Evolutionary conservation across 768 basidiomycete species (phyloP).

Genomic region (Termitomyces sp.): DNA sequence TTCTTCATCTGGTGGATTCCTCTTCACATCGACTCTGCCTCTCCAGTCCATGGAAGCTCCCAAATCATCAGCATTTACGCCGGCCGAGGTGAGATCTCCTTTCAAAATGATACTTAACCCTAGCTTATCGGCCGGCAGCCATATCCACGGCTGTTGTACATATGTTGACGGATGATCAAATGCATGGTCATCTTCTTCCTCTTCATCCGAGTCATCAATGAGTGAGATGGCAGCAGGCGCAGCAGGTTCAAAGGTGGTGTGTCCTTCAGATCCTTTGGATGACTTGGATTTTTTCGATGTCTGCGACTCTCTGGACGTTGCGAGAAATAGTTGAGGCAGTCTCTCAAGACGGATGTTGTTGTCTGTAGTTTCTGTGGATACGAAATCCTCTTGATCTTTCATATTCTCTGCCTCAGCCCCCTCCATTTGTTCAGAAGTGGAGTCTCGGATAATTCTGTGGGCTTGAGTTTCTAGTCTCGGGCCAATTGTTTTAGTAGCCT

Average conservation of each 20-base stretch:
- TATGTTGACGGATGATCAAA: constrained; percentile 46
- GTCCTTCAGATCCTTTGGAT: background rate
- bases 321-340: background rate
- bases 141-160: constrained; percentile 38
- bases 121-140: constrained; percentile 37
- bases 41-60: constrained; percentile 37
- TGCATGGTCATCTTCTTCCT: constrained; percentile 32
- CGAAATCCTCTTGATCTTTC: background rate
- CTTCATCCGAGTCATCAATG: constrained; percentile 21
- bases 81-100: constrained; percentile 28
- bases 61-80: constrained; percentile 37
- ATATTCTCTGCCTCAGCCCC: background rate
- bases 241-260: background rate
- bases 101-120: constrained; percentile 35
- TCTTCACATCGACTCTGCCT: constrained; percentile 38
- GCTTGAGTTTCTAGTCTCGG: background rate
- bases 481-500: background rate
- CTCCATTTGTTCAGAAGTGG: background rate
- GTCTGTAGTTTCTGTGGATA: background rate
- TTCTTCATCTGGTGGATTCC: constrained; percentile 39
- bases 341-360: background rate
- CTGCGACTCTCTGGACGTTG: background rate
- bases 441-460: background rate
- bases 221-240: background rate
- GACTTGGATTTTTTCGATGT: background rate